Evolutionary conservation across 1,284 basidiomycete genomes (phyloP), one percentile per base, ranked within the genome.

Genomic region (Caloboletus inedulis): DNA sequence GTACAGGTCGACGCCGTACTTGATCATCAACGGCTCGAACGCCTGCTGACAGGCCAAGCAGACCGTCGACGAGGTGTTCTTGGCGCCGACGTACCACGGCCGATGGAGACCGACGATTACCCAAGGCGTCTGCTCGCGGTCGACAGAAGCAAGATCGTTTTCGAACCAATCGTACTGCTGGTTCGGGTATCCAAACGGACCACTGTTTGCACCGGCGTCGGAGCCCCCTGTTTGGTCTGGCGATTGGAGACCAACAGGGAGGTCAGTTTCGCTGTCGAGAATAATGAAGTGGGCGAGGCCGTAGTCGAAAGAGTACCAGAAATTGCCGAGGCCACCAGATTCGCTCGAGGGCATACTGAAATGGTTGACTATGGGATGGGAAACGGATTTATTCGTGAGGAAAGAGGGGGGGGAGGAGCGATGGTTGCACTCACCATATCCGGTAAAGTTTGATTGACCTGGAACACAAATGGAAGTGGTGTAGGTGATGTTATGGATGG

Each of bases 271-370:
- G 5, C 27, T 51, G 19, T 65, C 39, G 41, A 69, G 12, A 1
- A 64, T 3, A 43, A 65, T 37, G 13, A 65, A 65, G 44, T 65
- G 64, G 8, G 59, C 61, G 18, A 69, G 62, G 30, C 64, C 63
- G n/a, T 69, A 62, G 47, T 65, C 56, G 16, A 65, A 65, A 7
- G 64, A 65, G 49, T 65, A 69, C 64, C 64, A 69, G 21, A 69
- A 67, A 35, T 65, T 67, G n/a, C 64, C 47, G 21, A 62, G 33
- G 4, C 63, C 57, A 3, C 62, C 62, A 1, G 64, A 67, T 44
- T 62, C 66, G 0, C 54, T 49, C 3, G 66, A 65, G 10, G 66
- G 66, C 63, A 69, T 65, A 16, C 49, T 49, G 44, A 61, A 68
- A 41, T 66, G 64, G 31, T 62, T 65, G 23, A 63, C 64, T 68